A percentile compares a stretch with the other conserved stretches of the same genome.
Conservation (phyloP, 1,284 basidiomycete species). For the Malassezia yamatoensis region DNA sequence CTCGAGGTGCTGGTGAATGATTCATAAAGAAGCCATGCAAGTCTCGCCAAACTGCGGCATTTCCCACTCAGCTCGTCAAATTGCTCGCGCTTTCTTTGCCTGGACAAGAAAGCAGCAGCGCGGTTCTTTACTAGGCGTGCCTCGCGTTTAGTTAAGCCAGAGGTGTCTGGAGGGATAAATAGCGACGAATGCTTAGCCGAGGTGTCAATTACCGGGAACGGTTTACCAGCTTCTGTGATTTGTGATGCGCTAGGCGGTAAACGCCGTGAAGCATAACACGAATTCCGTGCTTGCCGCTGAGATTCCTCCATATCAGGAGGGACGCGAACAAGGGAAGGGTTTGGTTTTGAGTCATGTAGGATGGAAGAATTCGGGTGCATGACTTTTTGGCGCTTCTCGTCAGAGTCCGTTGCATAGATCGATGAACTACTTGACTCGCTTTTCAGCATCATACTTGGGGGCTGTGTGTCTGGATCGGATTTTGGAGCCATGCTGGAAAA, state of each 20-base stretch:
- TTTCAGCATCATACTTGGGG: background rate
- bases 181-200: slow-evolving; percentile 45
- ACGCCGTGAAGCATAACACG: slow-evolving; percentile 15
- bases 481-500: background rate
- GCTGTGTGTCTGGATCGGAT: background rate
- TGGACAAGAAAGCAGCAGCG: slow-evolving; percentile 75
- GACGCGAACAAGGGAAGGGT: too few species aligned
- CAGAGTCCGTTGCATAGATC: background rate
- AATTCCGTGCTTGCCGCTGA: background rate
- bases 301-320: background rate
- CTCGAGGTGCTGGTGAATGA: background rate
- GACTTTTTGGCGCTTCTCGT: slow-evolving; percentile 5
- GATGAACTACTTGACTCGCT: background rate
- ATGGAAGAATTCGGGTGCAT: background rate
- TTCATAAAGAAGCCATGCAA: slow-evolving; percentile 40
- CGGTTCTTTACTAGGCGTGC: slow-evolving; percentile 82
- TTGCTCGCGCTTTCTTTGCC: slow-evolving; percentile 81
- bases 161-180: slow-evolving; percentile 75
- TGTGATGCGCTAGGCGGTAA: slow-evolving; percentile 42
- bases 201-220: slow-evolving; percentile 47
- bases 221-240: slow-evolving; percentile 40
- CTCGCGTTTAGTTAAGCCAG: slow-evolving; percentile 75
- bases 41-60: slow-evolving; percentile 48
- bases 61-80: slow-evolving; percentile 80
- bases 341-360: background rate